Conservation (phyloP, 1,284 basidiomycete genomes). For the Volvariella surrecta region DNA sequence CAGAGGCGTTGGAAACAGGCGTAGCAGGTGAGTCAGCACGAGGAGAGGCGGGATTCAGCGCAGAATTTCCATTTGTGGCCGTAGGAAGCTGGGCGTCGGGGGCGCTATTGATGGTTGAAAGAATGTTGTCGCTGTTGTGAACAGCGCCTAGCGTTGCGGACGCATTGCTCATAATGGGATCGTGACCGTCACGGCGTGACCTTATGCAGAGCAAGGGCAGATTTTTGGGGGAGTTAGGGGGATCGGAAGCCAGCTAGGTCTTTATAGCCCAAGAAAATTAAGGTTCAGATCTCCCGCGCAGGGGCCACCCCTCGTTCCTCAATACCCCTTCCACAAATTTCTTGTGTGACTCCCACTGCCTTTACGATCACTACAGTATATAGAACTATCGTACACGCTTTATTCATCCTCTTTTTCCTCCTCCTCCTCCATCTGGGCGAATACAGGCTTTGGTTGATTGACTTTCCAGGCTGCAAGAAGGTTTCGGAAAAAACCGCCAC, state of each 20-base stretch:
- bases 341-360: conserved; percentile 10
- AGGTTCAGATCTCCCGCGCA: conserved; percentile 73
- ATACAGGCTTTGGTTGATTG: conserved; percentile 77
- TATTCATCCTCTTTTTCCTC: conserved; percentile 40
- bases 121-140: conserved; percentile 30
- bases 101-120: conserved; percentile 27
- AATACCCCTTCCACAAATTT: conserved; percentile 8
- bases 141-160: conserved; percentile 19
- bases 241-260: conserved; percentile 61
- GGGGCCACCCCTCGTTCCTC: conserved; percentile 37
- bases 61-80: conserved; percentile 15
- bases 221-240: conserved; percentile 67
- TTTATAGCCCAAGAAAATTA: conserved; percentile 72
- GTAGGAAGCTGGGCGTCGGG: conserved; percentile 24
- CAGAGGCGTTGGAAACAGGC: conserved; percentile 40
- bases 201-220: conserved; percentile 38
- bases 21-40: conserved; percentile 51
- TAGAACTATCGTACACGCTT: conserved; percentile 10
- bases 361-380: conserved; percentile 4
- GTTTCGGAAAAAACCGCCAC: conserved; percentile 53
- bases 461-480: conserved; percentile 67
- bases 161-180: conserved; percentile 45
- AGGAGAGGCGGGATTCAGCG: conserved; percentile 22
- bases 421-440: conserved; percentile 51
- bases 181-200: conserved; percentile 54